Percentiles rank a stretch among this genome's conserved stretches.
Evolutionary conservation across 2,329 filamentous ascomycete genomes (phyloP).

Genomic region (Phialophora verrucosa): DNA sequence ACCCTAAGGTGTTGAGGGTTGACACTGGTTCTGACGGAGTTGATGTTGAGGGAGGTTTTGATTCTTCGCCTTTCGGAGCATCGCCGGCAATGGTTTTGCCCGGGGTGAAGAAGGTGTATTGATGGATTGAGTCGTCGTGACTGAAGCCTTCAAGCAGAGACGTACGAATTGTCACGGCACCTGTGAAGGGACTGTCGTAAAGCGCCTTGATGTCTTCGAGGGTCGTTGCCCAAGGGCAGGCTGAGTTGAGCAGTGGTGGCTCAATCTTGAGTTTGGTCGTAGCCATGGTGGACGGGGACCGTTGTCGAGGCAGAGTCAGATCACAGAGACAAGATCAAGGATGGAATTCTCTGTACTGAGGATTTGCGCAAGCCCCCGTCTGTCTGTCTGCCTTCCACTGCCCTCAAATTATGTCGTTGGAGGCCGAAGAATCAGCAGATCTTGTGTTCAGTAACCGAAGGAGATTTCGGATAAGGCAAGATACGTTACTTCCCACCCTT

Average conservation of each 20-base stretch:
- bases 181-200: constrained; percentile 67
- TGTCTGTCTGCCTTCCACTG: neutral
- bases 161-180: constrained; percentile 77
- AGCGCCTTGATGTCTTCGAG: constrained; percentile 65
- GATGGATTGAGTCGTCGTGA: constrained; percentile 66
- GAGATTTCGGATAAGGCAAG: neutral
- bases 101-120: constrained; percentile 45
- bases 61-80: constrained; percentile 30
- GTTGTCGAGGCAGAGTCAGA: neutral
- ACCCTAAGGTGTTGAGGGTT: constrained; percentile 72
- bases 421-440: neutral
- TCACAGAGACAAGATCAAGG: neutral
- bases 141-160: constrained; percentile 67
- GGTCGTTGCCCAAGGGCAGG: constrained; percentile 76
- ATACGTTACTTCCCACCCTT: neutral
- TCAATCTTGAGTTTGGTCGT: constrained; percentile 50
- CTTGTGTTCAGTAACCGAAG: neutral
- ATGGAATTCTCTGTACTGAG: neutral
- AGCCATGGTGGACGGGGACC: constrained; percentile 5
- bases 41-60: constrained; percentile 25
- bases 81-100: constrained; percentile 32
- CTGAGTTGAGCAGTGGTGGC: constrained; percentile 75
- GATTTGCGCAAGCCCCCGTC: neutral
- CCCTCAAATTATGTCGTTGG: neutral
- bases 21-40: constrained; percentile 24